These are phyloP conservation scores for Russula griseocarnosa DNA, from an alignment of 768 basidiomycete species.

Conservation along the genomic window DNA sequence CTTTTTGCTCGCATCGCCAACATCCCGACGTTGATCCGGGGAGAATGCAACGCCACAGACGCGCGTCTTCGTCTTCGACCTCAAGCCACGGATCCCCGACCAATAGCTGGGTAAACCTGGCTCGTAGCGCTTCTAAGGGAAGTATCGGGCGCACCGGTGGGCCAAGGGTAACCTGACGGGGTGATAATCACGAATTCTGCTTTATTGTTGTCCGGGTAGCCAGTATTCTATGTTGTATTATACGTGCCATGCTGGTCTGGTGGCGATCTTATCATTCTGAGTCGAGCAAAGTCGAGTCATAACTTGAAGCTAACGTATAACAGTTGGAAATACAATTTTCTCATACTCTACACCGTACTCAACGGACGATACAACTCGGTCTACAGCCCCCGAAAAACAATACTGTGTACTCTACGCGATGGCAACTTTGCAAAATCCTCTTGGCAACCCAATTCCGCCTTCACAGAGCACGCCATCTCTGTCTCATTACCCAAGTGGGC, in stretches of 20 bases:
- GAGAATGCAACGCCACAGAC: slow-evolving; percentile 72
- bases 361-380: not conserved
- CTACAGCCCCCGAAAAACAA: not conserved
- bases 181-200: not conserved
- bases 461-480: slow-evolving; percentile 84
- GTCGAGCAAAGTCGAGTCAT: not conserved
- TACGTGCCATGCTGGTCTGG: not conserved
- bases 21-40: slow-evolving; percentile 72
- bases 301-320: not conserved
- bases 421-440: slow-evolving; percentile 26
- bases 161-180: slow-evolving; percentile 1
- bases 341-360: not conserved
- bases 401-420: slow-evolving; percentile 1
- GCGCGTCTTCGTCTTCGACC: slow-evolving; percentile 72
- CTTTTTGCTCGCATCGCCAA: slow-evolving; percentile 73
- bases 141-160: slow-evolving; percentile 15
- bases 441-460: slow-evolving; percentile 59
- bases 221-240: slow-evolving; percentile 13
- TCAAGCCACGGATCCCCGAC: slow-evolving; percentile 38
- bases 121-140: slow-evolving; percentile 21
- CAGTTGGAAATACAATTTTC: no score
- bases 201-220: not conserved
- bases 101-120: slow-evolving; percentile 10
- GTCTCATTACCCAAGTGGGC: slow-evolving; percentile 93
- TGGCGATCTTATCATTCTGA: not conserved